Evolutionary conservation across 805 yeast genomes (phyloP).

Genomic region (Candida patagonica): DNA sequence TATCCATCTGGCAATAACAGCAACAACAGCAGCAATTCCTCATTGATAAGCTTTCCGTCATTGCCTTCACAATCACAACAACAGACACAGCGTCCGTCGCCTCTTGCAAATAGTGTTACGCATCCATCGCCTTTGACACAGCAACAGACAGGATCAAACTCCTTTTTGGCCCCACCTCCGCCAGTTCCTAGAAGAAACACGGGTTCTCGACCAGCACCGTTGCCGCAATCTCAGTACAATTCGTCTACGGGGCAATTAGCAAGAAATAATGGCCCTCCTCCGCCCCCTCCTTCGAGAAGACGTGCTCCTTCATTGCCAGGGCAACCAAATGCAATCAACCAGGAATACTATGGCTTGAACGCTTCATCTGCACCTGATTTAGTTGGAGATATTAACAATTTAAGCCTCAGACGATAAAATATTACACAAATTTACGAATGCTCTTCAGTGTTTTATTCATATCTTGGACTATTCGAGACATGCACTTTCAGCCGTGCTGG

Average conservation of each 20-base stretch:
- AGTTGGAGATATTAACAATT: background rate
- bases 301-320: constrained; percentile 28
- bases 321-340: constrained; percentile 5
- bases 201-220: constrained; percentile 9
- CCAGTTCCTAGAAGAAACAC: constrained; percentile 13
- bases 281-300: constrained; percentile 18
- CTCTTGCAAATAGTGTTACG: background rate
- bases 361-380: constrained; percentile 34
- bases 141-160: constrained; percentile 3
- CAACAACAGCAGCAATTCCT: constrained; percentile 4
- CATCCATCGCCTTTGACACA: constrained; percentile 7
- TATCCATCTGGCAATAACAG: background rate
- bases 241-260: background rate
- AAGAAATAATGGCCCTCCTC: constrained; percentile 6
- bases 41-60: constrained; percentile 4
- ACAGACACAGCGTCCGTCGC: constrained; percentile 2
- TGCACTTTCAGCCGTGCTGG: no score
- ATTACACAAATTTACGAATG: no score
- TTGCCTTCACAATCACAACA: constrained; percentile 6
- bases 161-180: constrained; percentile 14
- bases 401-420: background rate
- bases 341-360: constrained; percentile 1
- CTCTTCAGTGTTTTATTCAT: no score
- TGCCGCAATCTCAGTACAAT: constrained; percentile 2
- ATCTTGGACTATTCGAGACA: no score